Conservation (phyloP, 2,329 filamentous ascomycete genomes). For the Arthrobotrys megalospora region DNA sequence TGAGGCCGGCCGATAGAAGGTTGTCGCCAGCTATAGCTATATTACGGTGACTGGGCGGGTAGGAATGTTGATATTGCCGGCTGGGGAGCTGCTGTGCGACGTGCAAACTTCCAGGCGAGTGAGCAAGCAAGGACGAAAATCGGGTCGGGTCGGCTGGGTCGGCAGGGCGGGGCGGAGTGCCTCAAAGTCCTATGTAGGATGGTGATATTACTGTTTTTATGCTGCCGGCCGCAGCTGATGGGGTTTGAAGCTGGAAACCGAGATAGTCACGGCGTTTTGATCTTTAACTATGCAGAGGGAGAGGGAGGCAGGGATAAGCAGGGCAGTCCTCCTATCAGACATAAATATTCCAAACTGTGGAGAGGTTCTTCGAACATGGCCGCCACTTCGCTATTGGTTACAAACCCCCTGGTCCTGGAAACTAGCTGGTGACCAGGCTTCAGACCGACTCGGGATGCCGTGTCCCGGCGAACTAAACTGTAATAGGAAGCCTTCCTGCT, state of each 20-base stretch:
- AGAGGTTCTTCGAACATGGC: slow-evolving; percentile 19
- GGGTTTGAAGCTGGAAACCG: slow-evolving; percentile 6
- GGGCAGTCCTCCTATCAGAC: slow-evolving; percentile 12
- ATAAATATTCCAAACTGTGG: slow-evolving; percentile 8
- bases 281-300: neutral
- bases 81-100: slow-evolving; percentile 18
- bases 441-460: slow-evolving; percentile 30
- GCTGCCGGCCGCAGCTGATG: slow-evolving; percentile 9
- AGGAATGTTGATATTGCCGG: slow-evolving; percentile 19
- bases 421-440: slow-evolving; percentile 21
- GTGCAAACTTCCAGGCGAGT: slow-evolving; percentile 12
- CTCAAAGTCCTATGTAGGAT: neutral
- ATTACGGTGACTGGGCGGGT: slow-evolving; percentile 4
- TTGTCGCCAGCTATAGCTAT: slow-evolving; percentile 5
- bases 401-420: slow-evolving; percentile 10
- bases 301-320: slow-evolving; percentile 23
- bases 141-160: slow-evolving; percentile 18
- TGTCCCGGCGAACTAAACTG: slow-evolving; percentile 13
- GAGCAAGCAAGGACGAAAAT: neutral
- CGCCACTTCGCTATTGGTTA: slow-evolving; percentile 18
- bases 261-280: neutral
- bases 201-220: slow-evolving; percentile 13
- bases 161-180: slow-evolving; percentile 3
- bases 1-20: slow-evolving; percentile 10
- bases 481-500: slow-evolving; percentile 25